Evolutionary conservation across 345 rosid genomes (phyloP), one percentile per base, ranked within the genome.

Genomic region (Viola odorata): DNA sequence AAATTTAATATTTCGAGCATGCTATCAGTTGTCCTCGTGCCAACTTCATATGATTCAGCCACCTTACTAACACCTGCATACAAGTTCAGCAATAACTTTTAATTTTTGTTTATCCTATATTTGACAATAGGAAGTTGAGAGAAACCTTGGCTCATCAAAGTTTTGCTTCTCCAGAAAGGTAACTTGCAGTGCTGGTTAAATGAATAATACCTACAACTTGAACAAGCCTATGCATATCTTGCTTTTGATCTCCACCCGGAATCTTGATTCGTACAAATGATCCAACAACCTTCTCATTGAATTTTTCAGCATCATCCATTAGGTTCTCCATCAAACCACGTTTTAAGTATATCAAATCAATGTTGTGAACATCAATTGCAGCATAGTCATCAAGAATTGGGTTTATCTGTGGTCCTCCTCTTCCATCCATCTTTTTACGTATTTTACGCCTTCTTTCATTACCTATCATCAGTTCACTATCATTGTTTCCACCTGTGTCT

Each of bases 281-380:
- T 53, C 99, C 99, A 75, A 83, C 84, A 55, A 90, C 91, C 76
- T 73, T 86, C 51, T 88, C 91, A 59, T 74, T 74, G 72, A 94
- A 78, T 14, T 73, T 88, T 75, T 81, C 81, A 62, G 76, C 53
- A 74, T 88, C 96, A 70, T 73, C 83, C 54, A 94, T 64, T 53
- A 94, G 74, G 56, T 63, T 83, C 77, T 85, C 96, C 68, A 90
- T 59, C 73, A 77, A 81, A 75, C 67, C 67, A 57, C 86, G 96
- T 69, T 75, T 85, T 71, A 94, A 64, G 77, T 79, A 94, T 50
- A 94, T 68, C 78, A 94, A 73, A 64, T 75, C 80, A 67, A 88
- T 78, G 63, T 94, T 94, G 72, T 94, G 95, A 69, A 75, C 78
- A 80, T 94, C 95, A 71, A 88, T 77, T 15, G 92, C 95, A 58